These are phyloP conservation scores for Daldinia bambusicola DNA, from an alignment of 495 filamentous ascomycete species.

Conservation along the genomic window DNA sequence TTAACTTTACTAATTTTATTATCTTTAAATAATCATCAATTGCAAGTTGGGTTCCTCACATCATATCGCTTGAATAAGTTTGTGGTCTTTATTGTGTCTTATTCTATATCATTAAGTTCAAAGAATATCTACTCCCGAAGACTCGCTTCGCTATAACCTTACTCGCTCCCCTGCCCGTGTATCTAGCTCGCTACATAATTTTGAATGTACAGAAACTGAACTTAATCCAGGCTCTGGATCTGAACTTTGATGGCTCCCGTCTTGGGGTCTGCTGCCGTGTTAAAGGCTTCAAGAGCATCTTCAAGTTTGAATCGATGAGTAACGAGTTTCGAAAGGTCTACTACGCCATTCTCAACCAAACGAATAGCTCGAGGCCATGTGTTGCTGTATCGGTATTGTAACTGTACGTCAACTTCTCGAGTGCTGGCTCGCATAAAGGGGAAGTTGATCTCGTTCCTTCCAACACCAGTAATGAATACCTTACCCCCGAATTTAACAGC, in stretches of 20 bases:
- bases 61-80: background rate
- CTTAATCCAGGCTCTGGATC: slow-evolving; percentile 73
- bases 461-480: slow-evolving; percentile 92
- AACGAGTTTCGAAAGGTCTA: slow-evolving; percentile 81
- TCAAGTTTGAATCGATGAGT: slow-evolving; percentile 89
- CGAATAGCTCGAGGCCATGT: slow-evolving; percentile 95
- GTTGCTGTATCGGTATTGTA: slow-evolving; percentile 95
- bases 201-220: background rate
- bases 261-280: slow-evolving; percentile 84
- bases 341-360: slow-evolving; percentile 80
- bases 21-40: background rate
- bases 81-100: slow-evolving; percentile 14
- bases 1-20: background rate
- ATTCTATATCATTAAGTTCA: slow-evolving; percentile 11
- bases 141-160: background rate
- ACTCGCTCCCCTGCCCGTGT: background rate
- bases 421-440: slow-evolving; percentile 93
- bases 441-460: slow-evolving; percentile 92
- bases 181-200: background rate
- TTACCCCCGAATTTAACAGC: slow-evolving; percentile 91
- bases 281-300: slow-evolving; percentile 88
- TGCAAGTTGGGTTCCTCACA: background rate
- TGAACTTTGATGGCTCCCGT: slow-evolving; percentile 96
- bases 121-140: background rate
- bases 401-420: slow-evolving; percentile 91